These are phyloP conservation scores for Sherardia arvensis DNA, from an alignment of 257 asterid species.

Conservation along the genomic window DNA sequence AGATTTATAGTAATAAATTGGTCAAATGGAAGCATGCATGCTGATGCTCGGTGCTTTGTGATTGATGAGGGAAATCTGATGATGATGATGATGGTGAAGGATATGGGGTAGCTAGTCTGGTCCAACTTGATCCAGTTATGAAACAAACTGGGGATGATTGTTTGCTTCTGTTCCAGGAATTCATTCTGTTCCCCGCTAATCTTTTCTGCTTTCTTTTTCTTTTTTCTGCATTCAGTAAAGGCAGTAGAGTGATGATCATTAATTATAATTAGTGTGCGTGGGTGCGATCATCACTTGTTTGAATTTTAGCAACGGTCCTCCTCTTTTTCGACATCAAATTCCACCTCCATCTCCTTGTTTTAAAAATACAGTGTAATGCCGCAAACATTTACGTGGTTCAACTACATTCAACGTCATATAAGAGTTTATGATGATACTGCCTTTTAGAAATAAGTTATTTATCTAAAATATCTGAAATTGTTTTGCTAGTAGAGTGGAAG, in stretches of 20 bases:
- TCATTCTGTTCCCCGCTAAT: constrained; percentile 21
- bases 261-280: constrained; percentile 11
- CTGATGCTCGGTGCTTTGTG: not conserved
- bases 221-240: constrained; percentile 11
- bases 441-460: no score
- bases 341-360: no score
- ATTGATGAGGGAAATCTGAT: not conserved
- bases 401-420: no score
- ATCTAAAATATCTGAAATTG: no score
- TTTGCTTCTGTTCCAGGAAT: constrained; percentile 8
- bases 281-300: constrained; percentile 14
- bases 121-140: not conserved
- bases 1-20: not conserved
- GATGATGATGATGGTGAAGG: not conserved
- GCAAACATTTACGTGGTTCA: no score
- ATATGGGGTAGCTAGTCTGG: not conserved
- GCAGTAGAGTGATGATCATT: constrained; percentile 8
- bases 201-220: constrained; percentile 2
- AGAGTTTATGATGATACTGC: no score
- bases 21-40: not conserved
- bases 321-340: no score
- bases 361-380: no score
- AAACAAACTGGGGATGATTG: constrained; percentile 7
- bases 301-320: constrained; percentile 13
- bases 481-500: no score